Evolutionary conservation across 139 green algal species (phyloP), one percentile per base, ranked within the genome.

Genomic region (Chlorella sp.): DNA sequence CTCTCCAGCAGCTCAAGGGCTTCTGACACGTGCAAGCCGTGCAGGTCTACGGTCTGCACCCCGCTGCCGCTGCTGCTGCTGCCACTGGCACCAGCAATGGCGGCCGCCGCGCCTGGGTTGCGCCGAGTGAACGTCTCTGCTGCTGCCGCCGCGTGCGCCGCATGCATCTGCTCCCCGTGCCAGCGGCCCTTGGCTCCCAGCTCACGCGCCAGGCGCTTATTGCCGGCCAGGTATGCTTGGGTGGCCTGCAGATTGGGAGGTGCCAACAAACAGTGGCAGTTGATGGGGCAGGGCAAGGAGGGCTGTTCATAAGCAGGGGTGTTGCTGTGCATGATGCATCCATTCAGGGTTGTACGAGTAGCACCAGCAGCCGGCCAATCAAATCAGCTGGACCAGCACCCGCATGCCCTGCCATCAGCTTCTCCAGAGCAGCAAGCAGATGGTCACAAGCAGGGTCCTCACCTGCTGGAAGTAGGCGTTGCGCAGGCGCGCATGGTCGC

Each of bases 391-490:
- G 44, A 6, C 6, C 7, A 9, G 44, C 44, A 51, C 7, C 44
- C 44, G 44, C 44, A 51, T 16, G 44, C 44, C 44, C 6, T 51
- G 44, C 7, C 44, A 6, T 51, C 44, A 51, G 44, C 44, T 9
- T 51, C 7, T 51, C 44, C 6, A 51, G 7, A 51, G n/a, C 44
- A 51, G 44, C 44, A 51, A 51, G 44, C n/a, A 51, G 44, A 2
- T 15, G 34, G 11, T 16, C n/a, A 28, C 38, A 75, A 39, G 47
- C 28, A 20, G 5, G 7, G 18, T 16, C 1, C 75, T 60, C 32
- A 89, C 92, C 88, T 97, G 87, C 82, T 95, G 81, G 74, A 97
- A 97, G 88, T 74, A 97, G 2, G 74, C 65, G 69, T 97, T 97
- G 72, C 94, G 87, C 20, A 95, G 65, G 26, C 92, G 87, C 9